Conservation (phyloP, 2,329 filamentous ascomycete genomes). For the Coniosporium tulheliwenetii region DNA sequence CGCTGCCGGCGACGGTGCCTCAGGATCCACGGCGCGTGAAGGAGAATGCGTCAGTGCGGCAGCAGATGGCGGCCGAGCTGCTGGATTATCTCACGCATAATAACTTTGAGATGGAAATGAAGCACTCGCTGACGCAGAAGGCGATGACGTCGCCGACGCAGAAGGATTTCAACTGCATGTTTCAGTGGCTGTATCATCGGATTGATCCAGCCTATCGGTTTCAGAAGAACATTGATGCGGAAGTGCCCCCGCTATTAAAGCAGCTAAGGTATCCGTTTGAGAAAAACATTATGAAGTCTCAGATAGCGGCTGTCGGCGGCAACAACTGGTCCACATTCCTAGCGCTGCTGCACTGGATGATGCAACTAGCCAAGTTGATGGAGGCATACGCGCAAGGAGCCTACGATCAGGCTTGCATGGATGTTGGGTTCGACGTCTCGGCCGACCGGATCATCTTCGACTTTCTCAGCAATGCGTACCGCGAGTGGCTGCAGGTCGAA, state of each 20-base stretch:
- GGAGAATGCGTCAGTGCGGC: conserved; percentile 58
- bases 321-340: conserved; percentile 96
- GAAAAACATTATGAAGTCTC: conserved; percentile 89
- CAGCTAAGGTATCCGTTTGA: conserved; percentile 92
- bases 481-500: conserved; percentile 81
- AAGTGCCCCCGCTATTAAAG: conserved; percentile 83
- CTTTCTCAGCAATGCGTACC: conserved; percentile 79
- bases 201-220: conserved; percentile 92
- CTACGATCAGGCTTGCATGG: conserved; percentile 82
- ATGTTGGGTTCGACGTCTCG: conserved; percentile 73
- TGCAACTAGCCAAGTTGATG: conserved; percentile 91
- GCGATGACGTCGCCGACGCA: conserved; percentile 88
- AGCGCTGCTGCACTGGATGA: conserved; percentile 94
- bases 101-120: conserved; percentile 97
- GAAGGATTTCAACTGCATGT: conserved; percentile 96
- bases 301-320: conserved; percentile 84
- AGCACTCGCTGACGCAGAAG: conserved; percentile 80
- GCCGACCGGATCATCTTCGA: conserved; percentile 89
- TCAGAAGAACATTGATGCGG: conserved; percentile 85
- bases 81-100: conserved; percentile 83
- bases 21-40: conserved; percentile 75
- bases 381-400: conserved; percentile 63
- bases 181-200: conserved; percentile 92
- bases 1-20: conserved; percentile 65
- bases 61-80: conserved; percentile 73